These are phyloP conservation scores for Candida nonsorbophila DNA, from an alignment of 805 yeast species.

Conservation along the genomic window DNA sequence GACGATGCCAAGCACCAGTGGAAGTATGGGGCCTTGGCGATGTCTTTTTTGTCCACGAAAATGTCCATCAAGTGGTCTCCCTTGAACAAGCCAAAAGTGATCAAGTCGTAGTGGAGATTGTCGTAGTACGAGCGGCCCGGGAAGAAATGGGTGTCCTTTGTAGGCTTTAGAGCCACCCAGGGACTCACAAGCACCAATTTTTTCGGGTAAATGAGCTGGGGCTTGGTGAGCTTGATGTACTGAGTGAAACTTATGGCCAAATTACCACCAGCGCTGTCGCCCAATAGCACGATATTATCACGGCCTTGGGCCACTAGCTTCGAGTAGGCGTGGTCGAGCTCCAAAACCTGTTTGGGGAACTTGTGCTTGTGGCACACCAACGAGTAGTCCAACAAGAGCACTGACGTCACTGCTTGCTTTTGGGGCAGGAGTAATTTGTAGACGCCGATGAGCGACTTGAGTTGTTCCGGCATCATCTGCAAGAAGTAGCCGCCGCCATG, in stretches of 20 bases:
- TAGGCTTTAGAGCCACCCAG: conserved; percentile 30
- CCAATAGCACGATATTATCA: conserved; percentile 25
- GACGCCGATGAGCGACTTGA: conserved; percentile 19
- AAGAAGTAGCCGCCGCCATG: conserved; percentile 38
- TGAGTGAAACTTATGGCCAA: conserved; percentile 25
- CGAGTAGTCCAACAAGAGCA: conserved; percentile 24
- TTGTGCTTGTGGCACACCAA: conserved; percentile 20
- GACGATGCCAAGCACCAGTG: conserved; percentile 7
- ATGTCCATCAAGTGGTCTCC: background rate
- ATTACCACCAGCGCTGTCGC: conserved; percentile 40
- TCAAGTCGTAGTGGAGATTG: conserved; percentile 16
- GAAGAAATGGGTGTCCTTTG: conserved; percentile 10
- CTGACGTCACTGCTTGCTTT: conserved; percentile 12
- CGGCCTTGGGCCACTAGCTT: conserved; percentile 15
- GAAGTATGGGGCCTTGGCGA: conserved; percentile 6
- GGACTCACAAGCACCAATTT: conserved; percentile 29
- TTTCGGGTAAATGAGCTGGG: conserved; percentile 17
- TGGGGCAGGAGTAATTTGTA: conserved; percentile 19
- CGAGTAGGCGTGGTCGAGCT: conserved; percentile 21
- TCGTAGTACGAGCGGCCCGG: conserved; percentile 33
- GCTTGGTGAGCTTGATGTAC: conserved; percentile 13
- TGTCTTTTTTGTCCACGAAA: conserved; percentile 4
- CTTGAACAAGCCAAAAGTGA: conserved; percentile 9
- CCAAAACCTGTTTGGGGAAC: conserved; percentile 26
- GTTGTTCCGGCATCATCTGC: conserved; percentile 22